Base-by-base conservation (phyloP, 306 rosid genomes). In the Inga oerstediana region DNA sequence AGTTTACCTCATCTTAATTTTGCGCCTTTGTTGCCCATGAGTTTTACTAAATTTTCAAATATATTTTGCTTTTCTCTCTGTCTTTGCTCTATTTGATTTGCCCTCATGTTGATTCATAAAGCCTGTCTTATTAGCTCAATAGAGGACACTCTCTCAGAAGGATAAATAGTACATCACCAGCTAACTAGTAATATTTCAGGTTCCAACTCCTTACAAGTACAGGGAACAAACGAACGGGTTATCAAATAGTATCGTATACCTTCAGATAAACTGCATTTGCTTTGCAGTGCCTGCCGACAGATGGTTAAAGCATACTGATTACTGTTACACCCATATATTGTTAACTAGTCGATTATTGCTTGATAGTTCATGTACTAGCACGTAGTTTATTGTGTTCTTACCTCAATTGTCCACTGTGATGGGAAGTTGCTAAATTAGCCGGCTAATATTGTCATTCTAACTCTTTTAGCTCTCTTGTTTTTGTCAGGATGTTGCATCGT, bases 341-440 rank as follows among this genome's bases (percentile, higher is more conserved):
- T 49, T 43, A 30, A 41, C 8, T 49, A 51, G 52, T 75, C 65
- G 22, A 22, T 30, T 58, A 39, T 22, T 74, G 24, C 66, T 79
- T 27, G 13, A 16, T 64, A 48, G 54, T 65, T 52, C 32, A 32
- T 71, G 52, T 8, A 7, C 17, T 77, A 32, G 30, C 45, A 65
- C 46, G 6, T 78, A 39, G 59, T 78, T 30, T 41, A 20, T 43
- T 11, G 49, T 39, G 49, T 43, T 41, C 35, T 71, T 41, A 41
- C 54, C 64, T 79, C 45, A 35, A 15, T 79, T 62, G 20, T 34
- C 19, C 44, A 13, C 43, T 48, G 7, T 78, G 76, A 64, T 73
- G 64, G 74, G 59, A 51, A 64, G 80, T 71, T 70, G 81, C 27
- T 76, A 59, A 54, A 39, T 24, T 44, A 17, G 73, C 77, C 27